Evolutionary conservation across 2,329 filamentous ascomycete species (phyloP), one percentile per base, ranked within the genome.

Genomic region (Diplodia corticola): DNA sequence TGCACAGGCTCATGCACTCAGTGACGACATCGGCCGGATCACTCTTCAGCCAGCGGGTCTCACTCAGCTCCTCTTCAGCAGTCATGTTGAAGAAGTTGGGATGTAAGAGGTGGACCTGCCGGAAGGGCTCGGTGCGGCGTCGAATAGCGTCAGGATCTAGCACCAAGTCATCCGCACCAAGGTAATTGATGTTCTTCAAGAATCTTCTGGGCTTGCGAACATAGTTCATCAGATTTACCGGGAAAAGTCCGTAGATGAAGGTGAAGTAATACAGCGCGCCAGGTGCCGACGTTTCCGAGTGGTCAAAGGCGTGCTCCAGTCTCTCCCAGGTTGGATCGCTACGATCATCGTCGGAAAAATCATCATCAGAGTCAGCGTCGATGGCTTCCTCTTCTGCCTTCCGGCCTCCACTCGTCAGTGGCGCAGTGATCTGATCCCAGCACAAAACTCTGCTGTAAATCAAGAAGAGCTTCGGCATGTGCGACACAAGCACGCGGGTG

Each of bases 161-260:
- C 72, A 93, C 90, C 50, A 94, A 85, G 64, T 91, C 89, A 69
- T 93, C 89, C 1, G 88, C 85, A 57, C 88, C 87, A 4, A 86
- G 83, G 35, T 88, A 89, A 69, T 91, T 87, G 48, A 89, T 87
- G 72, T 90, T 89, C 54, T 91, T 88, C 10, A 95, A 81, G 73
- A 91, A 94, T 69, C 89, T 87, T 70, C 92, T 88, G 3, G 91
- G 91, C 73, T 94, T 94, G 66, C 91, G 86, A 68, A 95, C 90
- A 74, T 94, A 95, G 76, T 89, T 90, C 86, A 92, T 90, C 71
- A 95, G 92, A 74, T 94, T 94, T 73, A 94, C 86, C 1, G 91
- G 91, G 69, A 94, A 95, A 4, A 95, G 80, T 0, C 91, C 92
- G 71, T 95, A 95, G 0, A 95, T 82, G 28, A 93, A 89, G 2